These are phyloP conservation scores for Phytophthora kernoviae DNA, from an alignment of 352 stramenopile species.

Conservation along the genomic window DNA sequence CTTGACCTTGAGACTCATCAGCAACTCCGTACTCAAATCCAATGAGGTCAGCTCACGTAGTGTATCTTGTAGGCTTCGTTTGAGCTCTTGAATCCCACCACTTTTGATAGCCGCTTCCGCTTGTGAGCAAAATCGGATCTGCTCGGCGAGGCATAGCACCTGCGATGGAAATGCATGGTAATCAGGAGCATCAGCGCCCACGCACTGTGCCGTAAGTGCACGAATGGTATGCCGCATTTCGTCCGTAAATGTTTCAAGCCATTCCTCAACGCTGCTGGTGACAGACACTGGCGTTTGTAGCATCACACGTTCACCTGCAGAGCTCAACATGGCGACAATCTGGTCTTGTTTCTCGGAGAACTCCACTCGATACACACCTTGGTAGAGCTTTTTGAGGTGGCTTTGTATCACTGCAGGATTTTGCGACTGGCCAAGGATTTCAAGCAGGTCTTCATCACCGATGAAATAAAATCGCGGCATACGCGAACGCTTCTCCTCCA, in stretches of 20 bases:
- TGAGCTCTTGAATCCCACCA: slow-evolving; percentile 68
- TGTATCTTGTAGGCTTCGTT: slow-evolving; percentile 68
- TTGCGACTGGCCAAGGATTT: slow-evolving; percentile 94
- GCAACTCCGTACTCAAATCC: slow-evolving; percentile 84
- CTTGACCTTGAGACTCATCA: slow-evolving; percentile 95
- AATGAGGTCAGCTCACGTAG: slow-evolving; percentile 77
- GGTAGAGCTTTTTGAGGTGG: slow-evolving; percentile 97
- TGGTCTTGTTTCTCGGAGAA: slow-evolving; percentile 85
- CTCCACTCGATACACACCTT: slow-evolving; percentile 92
- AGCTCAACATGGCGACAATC: slow-evolving; percentile 91
- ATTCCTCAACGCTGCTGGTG: slow-evolving; percentile 93
- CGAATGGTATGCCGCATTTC: slow-evolving; percentile 92
- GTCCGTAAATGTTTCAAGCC: slow-evolving; percentile 91
- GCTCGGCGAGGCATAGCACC: slow-evolving; percentile 92
- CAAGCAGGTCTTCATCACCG: slow-evolving; percentile 95
- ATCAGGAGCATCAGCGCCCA: slow-evolving; percentile 75
- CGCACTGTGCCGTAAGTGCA: slow-evolving; percentile 77
- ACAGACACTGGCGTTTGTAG: slow-evolving; percentile 86
- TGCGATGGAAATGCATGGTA: slow-evolving; percentile 91
- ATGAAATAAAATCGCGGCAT: slow-evolving; percentile 98
- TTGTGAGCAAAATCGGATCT: slow-evolving; percentile 92
- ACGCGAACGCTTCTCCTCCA: slow-evolving; percentile 92
- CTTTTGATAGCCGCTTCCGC: slow-evolving; percentile 87
- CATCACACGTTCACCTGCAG: slow-evolving; percentile 79
- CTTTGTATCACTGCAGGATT: slow-evolving; percentile 94